phyloP scores from a whole-genome alignment of 2,329 filamentous ascomycete species.

The Sporothrix humicola region DNA sequence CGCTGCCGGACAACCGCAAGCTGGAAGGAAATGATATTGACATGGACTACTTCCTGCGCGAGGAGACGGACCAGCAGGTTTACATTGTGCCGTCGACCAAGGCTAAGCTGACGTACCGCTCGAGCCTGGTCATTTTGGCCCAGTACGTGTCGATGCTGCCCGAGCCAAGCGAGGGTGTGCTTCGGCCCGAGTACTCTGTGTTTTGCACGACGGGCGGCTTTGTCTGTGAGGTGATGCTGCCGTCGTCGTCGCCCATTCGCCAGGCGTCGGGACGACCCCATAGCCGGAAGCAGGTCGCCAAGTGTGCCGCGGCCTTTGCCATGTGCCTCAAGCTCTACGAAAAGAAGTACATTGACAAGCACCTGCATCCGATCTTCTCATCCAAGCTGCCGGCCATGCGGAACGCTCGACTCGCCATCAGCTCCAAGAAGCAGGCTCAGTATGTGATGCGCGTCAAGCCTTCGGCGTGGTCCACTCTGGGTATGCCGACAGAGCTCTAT shows the following conservation, averaged over 20 bases:
- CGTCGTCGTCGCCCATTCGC: slow-evolving; percentile 73
- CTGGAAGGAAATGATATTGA: slow-evolving; percentile 65
- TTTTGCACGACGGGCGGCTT: slow-evolving; percentile 59
- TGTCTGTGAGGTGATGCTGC: slow-evolving; percentile 78
- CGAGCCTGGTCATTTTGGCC: slow-evolving; percentile 72
- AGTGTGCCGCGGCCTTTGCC: slow-evolving; percentile 87
- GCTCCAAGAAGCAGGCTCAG: slow-evolving; percentile 71
- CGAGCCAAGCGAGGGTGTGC: slow-evolving; percentile 47
- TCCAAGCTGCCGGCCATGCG: slow-evolving; percentile 79
- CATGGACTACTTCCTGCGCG: slow-evolving; percentile 60
- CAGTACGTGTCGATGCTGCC: slow-evolving; percentile 75
- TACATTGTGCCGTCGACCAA: slow-evolving; percentile 70
- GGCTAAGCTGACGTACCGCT: slow-evolving; percentile 78
- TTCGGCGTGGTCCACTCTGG: slow-evolving; percentile 66
- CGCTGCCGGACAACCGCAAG: slow-evolving; percentile 75
- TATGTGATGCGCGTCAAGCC: slow-evolving; percentile 86
- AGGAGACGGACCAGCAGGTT: slow-evolving; percentile 55
- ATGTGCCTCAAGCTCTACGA: slow-evolving; percentile 73
- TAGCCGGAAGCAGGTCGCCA: slow-evolving; percentile 75
- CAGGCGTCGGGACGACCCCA: slow-evolving; percentile 68
- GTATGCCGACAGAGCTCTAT: slow-evolving; percentile 61
- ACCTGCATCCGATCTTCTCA: slow-evolving; percentile 74
- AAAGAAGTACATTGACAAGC: slow-evolving; percentile 70
- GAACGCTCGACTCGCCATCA: slow-evolving; percentile 86
- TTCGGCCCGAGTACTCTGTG: slow-evolving; percentile 66